Conservation (phyloP, 129 eudicot genomes). For the Deinandra increscens region DNA sequence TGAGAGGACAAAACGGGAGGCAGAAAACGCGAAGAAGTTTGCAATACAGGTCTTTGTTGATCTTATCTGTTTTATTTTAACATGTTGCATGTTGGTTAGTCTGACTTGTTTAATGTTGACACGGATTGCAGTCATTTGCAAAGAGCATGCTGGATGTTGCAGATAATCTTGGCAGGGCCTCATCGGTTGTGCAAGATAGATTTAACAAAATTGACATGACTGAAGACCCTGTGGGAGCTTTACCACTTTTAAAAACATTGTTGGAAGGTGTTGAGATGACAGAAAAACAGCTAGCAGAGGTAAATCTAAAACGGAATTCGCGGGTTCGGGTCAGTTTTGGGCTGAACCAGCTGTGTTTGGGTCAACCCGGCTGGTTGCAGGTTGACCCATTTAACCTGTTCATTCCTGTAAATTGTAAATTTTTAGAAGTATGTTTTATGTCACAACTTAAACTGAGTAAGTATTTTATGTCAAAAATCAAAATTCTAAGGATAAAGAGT, state of each 20-base stretch:
- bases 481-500: no score
- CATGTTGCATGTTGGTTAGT: background rate
- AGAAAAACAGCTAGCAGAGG: conserved; percentile 84
- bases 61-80: background rate
- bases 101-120: conserved; percentile 10
- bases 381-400: background rate
- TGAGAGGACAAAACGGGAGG: conserved; percentile 72
- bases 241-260: conserved; percentile 66
- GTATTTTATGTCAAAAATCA: no score
- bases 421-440: background rate
- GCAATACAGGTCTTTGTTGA: conserved; percentile 65
- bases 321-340: background rate
- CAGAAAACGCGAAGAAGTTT: conserved; percentile 77
- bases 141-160: conserved; percentile 79
- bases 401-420: background rate
- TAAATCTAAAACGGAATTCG: conserved; percentile 16
- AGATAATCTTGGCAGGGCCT: conserved; percentile 73
- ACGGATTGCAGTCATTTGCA: conserved; percentile 65
- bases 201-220: conserved; percentile 60
- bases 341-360: background rate
- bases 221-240: conserved; percentile 61
- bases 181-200: conserved; percentile 66
- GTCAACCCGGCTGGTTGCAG: background rate
- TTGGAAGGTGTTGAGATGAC: conserved; percentile 96
- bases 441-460: no score